A percentile compares a stretch with the other conserved stretches of the same genome.
Conservation (phyloP, 495 filamentous ascomycete species). For the Aspergillus hancockii region DNA sequence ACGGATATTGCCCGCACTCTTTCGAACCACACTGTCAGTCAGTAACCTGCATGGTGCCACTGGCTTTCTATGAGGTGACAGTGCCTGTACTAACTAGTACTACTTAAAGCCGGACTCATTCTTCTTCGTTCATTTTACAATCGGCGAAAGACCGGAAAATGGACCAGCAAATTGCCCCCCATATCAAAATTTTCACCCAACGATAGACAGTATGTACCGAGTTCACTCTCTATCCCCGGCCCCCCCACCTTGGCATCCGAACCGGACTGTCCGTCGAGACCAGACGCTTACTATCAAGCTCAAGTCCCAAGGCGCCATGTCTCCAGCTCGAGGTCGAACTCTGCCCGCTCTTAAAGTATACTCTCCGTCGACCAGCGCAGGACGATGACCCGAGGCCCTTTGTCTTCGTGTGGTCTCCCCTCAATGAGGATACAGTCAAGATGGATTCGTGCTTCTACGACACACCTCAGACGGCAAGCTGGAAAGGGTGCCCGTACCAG, state of each 20-base stretch:
- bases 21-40: background rate
- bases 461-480: slow-evolving; percentile 1
- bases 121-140: slow-evolving; percentile 1
- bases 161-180: background rate
- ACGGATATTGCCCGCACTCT: background rate
- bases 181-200: background rate
- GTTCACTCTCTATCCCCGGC: background rate
- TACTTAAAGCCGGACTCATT: slow-evolving; percentile 1
- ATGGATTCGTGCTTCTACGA: slow-evolving; percentile 1
- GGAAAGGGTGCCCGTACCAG: background rate
- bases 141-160: background rate
- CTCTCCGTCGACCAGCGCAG: background rate
- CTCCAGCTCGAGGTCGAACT: background rate
- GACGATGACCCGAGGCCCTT: background rate
- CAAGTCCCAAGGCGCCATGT: background rate
- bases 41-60: background rate
- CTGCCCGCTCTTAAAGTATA: background rate
- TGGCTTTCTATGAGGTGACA: background rate
- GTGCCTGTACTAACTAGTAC: background rate
- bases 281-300: background rate
- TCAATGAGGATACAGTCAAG: background rate
- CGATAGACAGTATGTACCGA: background rate
- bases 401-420: background rate
- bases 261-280: background rate
- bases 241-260: background rate